Evolutionary conservation across 129 eudicot species (phyloP), one percentile per base, ranked within the genome.

Genomic region (Escallonia herrerae): DNA sequence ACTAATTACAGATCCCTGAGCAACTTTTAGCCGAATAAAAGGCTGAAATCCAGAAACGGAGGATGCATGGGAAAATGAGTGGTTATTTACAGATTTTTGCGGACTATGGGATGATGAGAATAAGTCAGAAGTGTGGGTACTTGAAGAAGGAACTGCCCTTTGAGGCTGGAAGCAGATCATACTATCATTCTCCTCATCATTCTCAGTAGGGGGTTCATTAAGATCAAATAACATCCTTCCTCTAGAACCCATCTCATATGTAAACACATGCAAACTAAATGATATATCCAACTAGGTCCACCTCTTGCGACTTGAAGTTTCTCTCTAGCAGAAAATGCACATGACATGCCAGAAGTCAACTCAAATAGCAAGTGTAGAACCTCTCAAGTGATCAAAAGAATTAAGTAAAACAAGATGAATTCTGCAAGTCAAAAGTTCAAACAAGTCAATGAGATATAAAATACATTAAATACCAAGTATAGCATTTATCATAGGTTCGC

Each of bases 11-110:
- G 85, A 61, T 50, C 75, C 70, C 46, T 70, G 71, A 50, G 74
- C 75, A 33, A 45, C 63, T 77, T 79, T 87, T 43, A 78, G 43
- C 58, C 90, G 82, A 40, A 85, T 67, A 62, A 91, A 91, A 40
- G 97, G 97, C 83, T 91, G 97, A 69, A 91, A 91, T 57, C 95
- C 96, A 38, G 96, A 91, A 66, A 85, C 96, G 56, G 90, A 87
- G 43, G 97, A 87, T 39, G 96, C 95, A 77, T 91, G 97, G 67
- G 86, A 87, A 74, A 91, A 91, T 39, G 96, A 86, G 73, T 74
- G 66, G 72, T 82, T 87, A 74, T 87, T 91, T 46, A 70, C 84
- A 60, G 87, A 78, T 58, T 76, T 82, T 55, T 71, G 80, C 49
- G 81, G 73, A 76, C 80, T 72, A 64, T 68, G 55, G 12, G 96